phyloP scores from a whole-genome alignment of 2,329 filamentous ascomycete species.

The Penicillium sp. region DNA sequence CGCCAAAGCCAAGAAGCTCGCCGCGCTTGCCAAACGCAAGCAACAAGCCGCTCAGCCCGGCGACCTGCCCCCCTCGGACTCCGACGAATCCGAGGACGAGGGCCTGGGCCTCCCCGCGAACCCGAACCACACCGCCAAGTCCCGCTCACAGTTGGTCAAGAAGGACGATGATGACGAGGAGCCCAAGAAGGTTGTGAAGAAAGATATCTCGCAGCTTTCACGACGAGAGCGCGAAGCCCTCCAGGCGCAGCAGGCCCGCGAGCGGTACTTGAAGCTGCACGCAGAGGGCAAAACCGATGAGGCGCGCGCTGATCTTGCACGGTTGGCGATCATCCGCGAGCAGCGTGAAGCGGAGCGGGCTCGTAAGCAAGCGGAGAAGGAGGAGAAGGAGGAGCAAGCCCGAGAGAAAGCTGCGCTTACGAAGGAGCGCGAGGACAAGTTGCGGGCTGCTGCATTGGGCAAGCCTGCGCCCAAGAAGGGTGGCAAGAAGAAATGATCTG shows the following conservation, averaged over 20 bases:
- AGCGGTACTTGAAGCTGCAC: constrained; percentile 87
- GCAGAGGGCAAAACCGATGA: constrained; percentile 96
- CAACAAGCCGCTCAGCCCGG: constrained; percentile 72
- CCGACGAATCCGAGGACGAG: constrained; percentile 45
- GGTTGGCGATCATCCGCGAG: constrained; percentile 77
- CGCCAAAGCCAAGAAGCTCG: constrained; percentile 88
- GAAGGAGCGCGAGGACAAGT: constrained; percentile 40
- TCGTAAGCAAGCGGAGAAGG: constrained; percentile 73
- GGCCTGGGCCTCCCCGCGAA: constrained; percentile 65
- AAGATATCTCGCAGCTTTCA: constrained; percentile 56
- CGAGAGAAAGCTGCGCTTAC: constrained; percentile 35
- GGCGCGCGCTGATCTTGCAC: constrained; percentile 82
- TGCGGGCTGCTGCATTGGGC: constrained; percentile 40
- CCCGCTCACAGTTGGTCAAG: constrained; percentile 67
- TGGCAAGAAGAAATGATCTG: constrained; percentile 32
- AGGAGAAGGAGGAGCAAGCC: constrained; percentile 45
- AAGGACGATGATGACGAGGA: constrained; percentile 58
- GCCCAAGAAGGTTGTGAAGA: constrained; percentile 37
- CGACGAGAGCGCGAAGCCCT: constrained; percentile 73
- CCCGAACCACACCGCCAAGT: constrained; percentile 75
- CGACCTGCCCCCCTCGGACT: constrained; percentile 75
- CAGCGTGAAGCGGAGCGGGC: constrained; percentile 80
- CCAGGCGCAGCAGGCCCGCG: constrained; percentile 83
- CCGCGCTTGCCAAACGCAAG: constrained; percentile 75
- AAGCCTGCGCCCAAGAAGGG: constrained; percentile 28